These are phyloP conservation scores for Grifola frondosa DNA, from an alignment of 1,284 basidiomycete genomes.

Conservation along the genomic window DNA sequence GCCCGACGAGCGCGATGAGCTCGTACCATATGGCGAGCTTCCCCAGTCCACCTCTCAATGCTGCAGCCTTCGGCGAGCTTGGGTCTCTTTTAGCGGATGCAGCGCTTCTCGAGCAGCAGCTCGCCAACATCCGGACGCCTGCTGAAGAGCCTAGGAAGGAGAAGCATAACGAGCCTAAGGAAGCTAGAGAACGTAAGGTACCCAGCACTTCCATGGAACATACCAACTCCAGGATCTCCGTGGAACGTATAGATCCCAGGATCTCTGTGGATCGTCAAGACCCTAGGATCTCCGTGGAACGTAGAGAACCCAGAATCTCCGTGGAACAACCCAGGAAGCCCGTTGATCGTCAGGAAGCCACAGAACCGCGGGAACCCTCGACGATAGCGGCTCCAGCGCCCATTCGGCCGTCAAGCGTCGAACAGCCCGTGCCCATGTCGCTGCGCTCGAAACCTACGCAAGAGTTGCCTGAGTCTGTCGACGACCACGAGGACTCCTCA, in stretches of 20 bases:
- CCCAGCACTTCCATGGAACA: too few species aligned
- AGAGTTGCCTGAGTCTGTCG: constrained; percentile 21
- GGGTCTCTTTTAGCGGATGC: constrained; percentile 29
- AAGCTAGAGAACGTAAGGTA: too few species aligned
- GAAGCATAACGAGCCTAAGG: too few species aligned
- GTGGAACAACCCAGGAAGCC: too few species aligned
- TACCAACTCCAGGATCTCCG: too few species aligned
- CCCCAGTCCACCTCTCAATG: constrained; percentile 16
- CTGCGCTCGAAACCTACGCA: constrained; percentile 8
- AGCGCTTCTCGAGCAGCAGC: constrained; percentile 28
- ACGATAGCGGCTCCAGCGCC: constrained; percentile 8
- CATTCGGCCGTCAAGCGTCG: background rate
- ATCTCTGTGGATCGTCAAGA: too few species aligned
- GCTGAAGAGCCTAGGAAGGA: constrained; percentile 19
- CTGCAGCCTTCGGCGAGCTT: constrained; percentile 28
- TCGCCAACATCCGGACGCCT: constrained; percentile 22
- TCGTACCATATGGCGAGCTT: constrained; percentile 11
- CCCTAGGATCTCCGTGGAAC: too few species aligned
- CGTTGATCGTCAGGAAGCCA: too few species aligned
- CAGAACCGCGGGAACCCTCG: too few species aligned
- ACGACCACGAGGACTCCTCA: constrained; percentile 11
- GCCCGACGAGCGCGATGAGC: constrained; percentile 13
- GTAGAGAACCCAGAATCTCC: too few species aligned
- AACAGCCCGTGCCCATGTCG: constrained; percentile 9
- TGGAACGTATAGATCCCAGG: too few species aligned